Evolutionary conservation across 148 eudicot species (phyloP).

Genomic region (Vaccinium corymbosum): DNA sequence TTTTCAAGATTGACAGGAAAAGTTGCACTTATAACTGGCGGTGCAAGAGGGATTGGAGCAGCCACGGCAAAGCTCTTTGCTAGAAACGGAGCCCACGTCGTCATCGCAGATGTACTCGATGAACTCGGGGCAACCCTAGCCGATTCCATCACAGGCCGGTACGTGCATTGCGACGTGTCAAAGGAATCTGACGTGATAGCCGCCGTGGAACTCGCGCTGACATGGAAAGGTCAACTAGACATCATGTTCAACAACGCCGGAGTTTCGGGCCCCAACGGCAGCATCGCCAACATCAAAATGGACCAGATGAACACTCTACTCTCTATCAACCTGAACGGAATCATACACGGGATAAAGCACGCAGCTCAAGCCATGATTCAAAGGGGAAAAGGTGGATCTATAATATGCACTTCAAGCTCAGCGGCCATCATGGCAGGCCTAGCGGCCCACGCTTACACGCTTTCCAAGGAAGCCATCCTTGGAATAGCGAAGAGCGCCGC

Average conservation of each 20-base stretch:
- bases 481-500: slow-evolving; percentile 58
- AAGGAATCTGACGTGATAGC: slow-evolving; percentile 63
- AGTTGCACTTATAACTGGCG: slow-evolving; percentile 86
- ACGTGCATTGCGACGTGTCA: slow-evolving; percentile 73
- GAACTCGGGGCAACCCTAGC: slow-evolving; percentile 55
- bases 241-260: slow-evolving; percentile 90
- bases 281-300: slow-evolving; percentile 59
- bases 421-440: slow-evolving; percentile 75
- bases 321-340: slow-evolving; percentile 50
- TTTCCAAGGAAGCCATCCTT: slow-evolving; percentile 65
- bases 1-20: slow-evolving; percentile 52
- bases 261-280: slow-evolving; percentile 50
- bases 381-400: slow-evolving; percentile 42
- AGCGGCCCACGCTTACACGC: slow-evolving; percentile 68
- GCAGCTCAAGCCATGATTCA: slow-evolving; percentile 70
- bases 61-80: slow-evolving; percentile 63
- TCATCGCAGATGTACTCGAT: slow-evolving; percentile 72
- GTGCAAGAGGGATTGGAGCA: slow-evolving; percentile 89
- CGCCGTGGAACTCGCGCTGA: slow-evolving; percentile 51
- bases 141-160: slow-evolving; percentile 57
- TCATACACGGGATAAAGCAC: slow-evolving; percentile 67
- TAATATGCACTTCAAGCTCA: slow-evolving; percentile 73
- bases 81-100: slow-evolving; percentile 62
- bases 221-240: slow-evolving; percentile 74
- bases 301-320: slow-evolving; percentile 37